phyloP scores from a whole-genome alignment of 805 yeast genomes.

The Monosporozyma aerobia region DNA sequence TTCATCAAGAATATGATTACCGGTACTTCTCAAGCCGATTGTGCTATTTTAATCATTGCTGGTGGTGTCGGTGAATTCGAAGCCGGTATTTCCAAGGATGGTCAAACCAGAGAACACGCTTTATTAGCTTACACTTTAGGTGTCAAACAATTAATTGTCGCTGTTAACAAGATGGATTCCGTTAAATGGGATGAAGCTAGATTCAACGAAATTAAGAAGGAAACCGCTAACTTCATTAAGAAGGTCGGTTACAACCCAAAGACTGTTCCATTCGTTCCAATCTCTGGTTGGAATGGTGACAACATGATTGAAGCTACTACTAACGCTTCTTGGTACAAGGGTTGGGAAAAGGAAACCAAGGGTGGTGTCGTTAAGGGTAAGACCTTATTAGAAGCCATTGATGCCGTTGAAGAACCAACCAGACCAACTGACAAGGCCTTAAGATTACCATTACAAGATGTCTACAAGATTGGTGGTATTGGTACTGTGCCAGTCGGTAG shows the following conservation, averaged over 20 bases:
- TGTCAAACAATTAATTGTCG: conserved; percentile 79
- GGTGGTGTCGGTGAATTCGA: conserved; percentile 93
- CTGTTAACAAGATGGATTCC: conserved; percentile 92
- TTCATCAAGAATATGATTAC: conserved; percentile 94
- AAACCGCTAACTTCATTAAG: conserved; percentile 72
- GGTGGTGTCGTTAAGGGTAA: conserved; percentile 63
- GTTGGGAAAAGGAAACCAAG: conserved; percentile 75
- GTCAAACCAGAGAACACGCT: conserved; percentile 52
- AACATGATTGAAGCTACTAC: conserved; percentile 79
- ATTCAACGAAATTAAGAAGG: conserved; percentile 69
- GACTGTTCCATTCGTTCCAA: conserved; percentile 81
- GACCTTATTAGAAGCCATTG: conserved; percentile 80
- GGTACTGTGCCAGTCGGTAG: conserved; percentile 92
- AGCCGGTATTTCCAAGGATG: conserved; percentile 91
- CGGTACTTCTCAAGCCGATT: conserved; percentile 90
- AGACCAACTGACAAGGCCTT: conserved; percentile 83
- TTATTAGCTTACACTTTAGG: conserved; percentile 47
- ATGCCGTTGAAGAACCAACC: conserved; percentile 68
- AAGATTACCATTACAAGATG: conserved; percentile 83
- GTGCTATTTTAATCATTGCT: conserved; percentile 84
- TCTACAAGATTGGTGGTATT: conserved; percentile 88
- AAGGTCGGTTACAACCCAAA: conserved; percentile 79
- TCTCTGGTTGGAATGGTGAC: conserved; percentile 90
- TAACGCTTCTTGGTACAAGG: conserved; percentile 85
- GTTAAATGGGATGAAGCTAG: conserved; percentile 79